A percentile compares a stretch with the other conserved stretches of the same genome.
phyloP scores from a whole-genome alignment of 257 asterid genomes.

The Striga asiatica region DNA sequence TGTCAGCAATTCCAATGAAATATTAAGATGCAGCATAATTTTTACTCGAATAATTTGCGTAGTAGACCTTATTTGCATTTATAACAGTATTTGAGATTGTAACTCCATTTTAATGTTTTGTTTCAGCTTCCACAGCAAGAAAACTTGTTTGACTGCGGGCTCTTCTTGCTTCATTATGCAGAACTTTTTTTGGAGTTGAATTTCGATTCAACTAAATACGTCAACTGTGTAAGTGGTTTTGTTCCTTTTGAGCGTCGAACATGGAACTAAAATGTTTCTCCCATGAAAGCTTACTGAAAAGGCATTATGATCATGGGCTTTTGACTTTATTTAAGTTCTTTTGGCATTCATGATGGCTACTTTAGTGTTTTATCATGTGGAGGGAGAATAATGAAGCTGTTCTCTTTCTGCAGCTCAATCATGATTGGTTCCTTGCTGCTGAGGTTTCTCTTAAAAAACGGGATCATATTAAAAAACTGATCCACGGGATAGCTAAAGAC shows the following conservation, averaged over 20 bases:
- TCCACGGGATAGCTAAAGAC: constrained; percentile 30
- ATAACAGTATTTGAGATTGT: constrained; percentile 8
- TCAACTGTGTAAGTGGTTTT: constrained; percentile 48
- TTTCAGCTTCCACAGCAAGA: constrained; percentile 90
- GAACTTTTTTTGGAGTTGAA: constrained; percentile 66
- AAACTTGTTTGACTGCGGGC: constrained; percentile 83
- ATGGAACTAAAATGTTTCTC: neutral
- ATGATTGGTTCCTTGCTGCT: constrained; percentile 68
- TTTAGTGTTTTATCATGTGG: neutral
- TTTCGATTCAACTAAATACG: constrained; percentile 21
- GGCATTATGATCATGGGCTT: neutral
- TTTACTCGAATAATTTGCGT: constrained; percentile 1
- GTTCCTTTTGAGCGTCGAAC: neutral
- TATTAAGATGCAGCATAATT: constrained; percentile 3
- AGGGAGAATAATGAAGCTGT: neutral
- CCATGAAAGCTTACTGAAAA: neutral
- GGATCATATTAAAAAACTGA: constrained; percentile 41
- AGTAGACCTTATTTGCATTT: neutral
- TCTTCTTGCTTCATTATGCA: constrained; percentile 79
- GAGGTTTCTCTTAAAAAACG: constrained; percentile 76
- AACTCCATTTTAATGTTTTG: constrained; percentile 6
- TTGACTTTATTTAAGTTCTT: neutral
- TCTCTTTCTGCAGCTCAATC: constrained; percentile 46
- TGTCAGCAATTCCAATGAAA: neutral
- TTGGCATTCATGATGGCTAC: neutral